Base-by-base conservation (phyloP, 2,329 filamentous ascomycete genomes). In the Fusarium stilboides region DNA sequence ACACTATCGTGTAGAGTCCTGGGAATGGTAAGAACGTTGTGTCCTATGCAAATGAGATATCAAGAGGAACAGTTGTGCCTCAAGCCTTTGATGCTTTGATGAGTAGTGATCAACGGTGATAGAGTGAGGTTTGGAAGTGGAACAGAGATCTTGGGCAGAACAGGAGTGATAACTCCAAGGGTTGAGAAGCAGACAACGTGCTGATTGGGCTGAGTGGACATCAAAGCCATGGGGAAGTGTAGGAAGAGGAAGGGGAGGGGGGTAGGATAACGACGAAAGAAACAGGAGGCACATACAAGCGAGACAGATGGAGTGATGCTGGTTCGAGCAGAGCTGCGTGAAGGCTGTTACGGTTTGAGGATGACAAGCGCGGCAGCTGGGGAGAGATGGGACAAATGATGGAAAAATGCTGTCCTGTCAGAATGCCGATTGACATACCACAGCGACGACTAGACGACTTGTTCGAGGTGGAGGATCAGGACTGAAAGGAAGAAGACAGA, bases 351-450 rank as follows among this genome's bases (percentile, higher is more conserved):
- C 50, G 42, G 47, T 53, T 46, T 50, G 42, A 47, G 52, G 52
- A 54, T 55, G 64, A 64, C 34, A 50, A 57, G 39, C 51, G 44
- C 51, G 56, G 56, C 45, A 62, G 26, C 45, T 26, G 42, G 39
- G 47, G 57, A 62, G 62, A 63, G 49, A 24, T 66, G 50, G 65
- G 36, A 58, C 51, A 63, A 51, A 57, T 56, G 52, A 62, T n/a
- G 56, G 57, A 10, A 57, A 45, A 26, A 50, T 62, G 53, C 33
- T 57, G 56, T 42, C 42, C 40, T 62, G 66, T 55, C 46, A 49
- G 58, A 65, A 33, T 42, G 43, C 17, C 60, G 53, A 67, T 62
- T 62, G 64, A 52, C 59, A 70, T 69, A 62, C 68, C 59, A 69
- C 65, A 47, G 52, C 49, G 52, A 65, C 44, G 57, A 37, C 22